Percentiles rank a stretch among this genome's conserved stretches.
phyloP scores from a whole-genome alignment of 2,329 filamentous ascomycete genomes.

The Calonectria naviculata region DNA sequence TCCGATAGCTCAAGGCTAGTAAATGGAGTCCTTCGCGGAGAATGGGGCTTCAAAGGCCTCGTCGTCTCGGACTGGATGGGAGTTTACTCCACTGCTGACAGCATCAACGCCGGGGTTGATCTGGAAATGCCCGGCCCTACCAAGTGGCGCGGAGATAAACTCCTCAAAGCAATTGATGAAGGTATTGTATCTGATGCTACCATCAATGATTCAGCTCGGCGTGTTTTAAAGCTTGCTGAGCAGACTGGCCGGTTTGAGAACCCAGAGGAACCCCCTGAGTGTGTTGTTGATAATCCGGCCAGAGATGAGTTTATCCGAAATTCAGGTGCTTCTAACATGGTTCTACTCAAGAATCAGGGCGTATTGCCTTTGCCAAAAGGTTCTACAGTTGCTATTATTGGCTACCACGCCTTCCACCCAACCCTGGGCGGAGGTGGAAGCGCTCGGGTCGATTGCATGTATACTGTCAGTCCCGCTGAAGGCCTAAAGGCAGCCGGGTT shows the following conservation, averaged over 20 bases:
- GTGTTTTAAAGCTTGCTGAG: slow-evolving; percentile 1
- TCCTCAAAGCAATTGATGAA: background rate
- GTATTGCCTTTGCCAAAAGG: slow-evolving; percentile 59
- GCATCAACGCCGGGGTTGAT: slow-evolving; percentile 39
- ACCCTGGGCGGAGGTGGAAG: slow-evolving; percentile 38
- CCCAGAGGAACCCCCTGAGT: slow-evolving; percentile 13
- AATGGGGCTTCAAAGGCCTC: slow-evolving; percentile 47
- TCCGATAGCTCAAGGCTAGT: slow-evolving; percentile 28
- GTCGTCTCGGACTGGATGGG: slow-evolving; percentile 49
- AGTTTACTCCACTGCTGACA: slow-evolving; percentile 40
- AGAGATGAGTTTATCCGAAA: slow-evolving; percentile 12
- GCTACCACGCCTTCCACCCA: slow-evolving; percentile 39
- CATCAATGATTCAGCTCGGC: slow-evolving; percentile 1
- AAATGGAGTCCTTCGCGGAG: slow-evolving; percentile 37
- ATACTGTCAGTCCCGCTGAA: background rate
- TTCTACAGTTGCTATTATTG: slow-evolving; percentile 34
- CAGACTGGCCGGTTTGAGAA: slow-evolving; percentile 16
- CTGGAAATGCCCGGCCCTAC: slow-evolving; percentile 22
- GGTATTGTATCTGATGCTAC: background rate
- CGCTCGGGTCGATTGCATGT: slow-evolving; percentile 7
- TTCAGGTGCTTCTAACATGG: slow-evolving; percentile 45
- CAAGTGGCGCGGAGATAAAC: background rate
- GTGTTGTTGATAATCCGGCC: slow-evolving; percentile 34
- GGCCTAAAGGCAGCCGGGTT: slow-evolving; percentile 4
- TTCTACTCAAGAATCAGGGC: slow-evolving; percentile 71